Percentiles rank a stretch among this genome's conserved stretches.
Evolutionary conservation across 768 basidiomycete species (phyloP).

Genomic region (Amanita polypyramis): DNA sequence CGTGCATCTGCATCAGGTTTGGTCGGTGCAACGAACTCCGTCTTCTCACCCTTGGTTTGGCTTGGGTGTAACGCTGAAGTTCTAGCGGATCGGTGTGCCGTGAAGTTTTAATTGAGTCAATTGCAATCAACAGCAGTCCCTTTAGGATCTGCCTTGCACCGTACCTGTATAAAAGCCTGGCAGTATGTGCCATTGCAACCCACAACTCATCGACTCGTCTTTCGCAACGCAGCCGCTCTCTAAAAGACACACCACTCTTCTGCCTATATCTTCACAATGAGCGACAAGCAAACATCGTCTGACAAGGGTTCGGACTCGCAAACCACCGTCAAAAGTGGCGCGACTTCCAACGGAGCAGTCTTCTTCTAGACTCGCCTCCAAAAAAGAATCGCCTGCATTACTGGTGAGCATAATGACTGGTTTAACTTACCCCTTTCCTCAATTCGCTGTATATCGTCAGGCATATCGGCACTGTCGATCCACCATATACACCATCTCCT

Average conservation of each 20-base stretch:
- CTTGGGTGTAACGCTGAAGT: not conserved
- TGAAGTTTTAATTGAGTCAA: constrained; percentile 4
- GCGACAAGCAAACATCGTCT: constrained; percentile 28
- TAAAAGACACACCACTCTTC: not conserved
- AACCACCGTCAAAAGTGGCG: constrained; percentile 37
- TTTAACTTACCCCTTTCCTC: not conserved
- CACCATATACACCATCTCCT: not conserved
- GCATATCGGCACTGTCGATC: too few species aligned
- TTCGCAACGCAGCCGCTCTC: not conserved
- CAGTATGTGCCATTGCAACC: not conserved
- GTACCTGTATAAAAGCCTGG: constrained; percentile 2
- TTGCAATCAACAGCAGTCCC: not conserved
- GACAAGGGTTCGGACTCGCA: constrained; percentile 24
- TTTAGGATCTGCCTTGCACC: not conserved
- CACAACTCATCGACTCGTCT: constrained; percentile 3
- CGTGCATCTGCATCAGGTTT: constrained; percentile 22
- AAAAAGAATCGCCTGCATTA: constrained; percentile 6
- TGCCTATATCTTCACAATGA: constrained; percentile 21
- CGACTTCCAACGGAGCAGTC: constrained; percentile 40
- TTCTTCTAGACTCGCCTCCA: constrained; percentile 42
- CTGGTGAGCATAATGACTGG: not conserved
- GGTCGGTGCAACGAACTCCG: constrained; percentile 15
- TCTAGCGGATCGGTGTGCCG: not conserved
- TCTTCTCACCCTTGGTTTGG: constrained; percentile 13
- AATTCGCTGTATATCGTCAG: not conserved